Evolutionary conservation across 257 asterid genomes (phyloP).

Genomic region (Solanum clarkiae): DNA sequence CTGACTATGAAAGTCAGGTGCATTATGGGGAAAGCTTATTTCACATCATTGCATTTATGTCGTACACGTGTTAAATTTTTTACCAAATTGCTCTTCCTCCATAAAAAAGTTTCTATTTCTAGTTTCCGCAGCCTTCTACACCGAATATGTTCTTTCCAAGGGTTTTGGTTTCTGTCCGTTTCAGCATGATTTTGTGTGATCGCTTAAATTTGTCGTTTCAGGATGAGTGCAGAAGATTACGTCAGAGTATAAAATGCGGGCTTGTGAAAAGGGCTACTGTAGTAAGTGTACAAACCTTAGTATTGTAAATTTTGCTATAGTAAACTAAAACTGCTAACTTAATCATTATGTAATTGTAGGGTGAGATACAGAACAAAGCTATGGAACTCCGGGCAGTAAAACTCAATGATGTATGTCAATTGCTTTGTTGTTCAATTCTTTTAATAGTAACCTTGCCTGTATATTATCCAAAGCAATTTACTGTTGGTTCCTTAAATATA

Average conservation of each 20-base stretch:
- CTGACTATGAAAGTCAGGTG: not conserved
- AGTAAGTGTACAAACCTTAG: conserved; percentile 34
- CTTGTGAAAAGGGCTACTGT: conserved; percentile 61
- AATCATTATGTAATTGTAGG: conserved; percentile 32
- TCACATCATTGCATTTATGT: not conserved
- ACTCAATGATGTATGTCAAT: conserved; percentile 45
- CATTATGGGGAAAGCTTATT: not conserved
- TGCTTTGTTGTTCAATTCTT: not conserved
- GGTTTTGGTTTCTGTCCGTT: not conserved
- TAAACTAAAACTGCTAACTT: not conserved
- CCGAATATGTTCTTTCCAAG: not conserved
- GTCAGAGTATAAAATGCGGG: conserved; percentile 74
- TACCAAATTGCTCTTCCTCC: not conserved
- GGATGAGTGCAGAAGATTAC: conserved; percentile 85
- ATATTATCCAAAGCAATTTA: not conserved
- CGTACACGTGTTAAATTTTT: not conserved
- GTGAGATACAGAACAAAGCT: conserved; percentile 65
- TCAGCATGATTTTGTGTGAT: not conserved
- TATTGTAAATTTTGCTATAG: not conserved
- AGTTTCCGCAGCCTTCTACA: not conserved
- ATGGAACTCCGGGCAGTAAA: conserved; percentile 49
- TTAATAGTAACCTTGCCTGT: not conserved
- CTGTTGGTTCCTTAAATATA: not conserved
- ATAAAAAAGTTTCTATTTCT: not conserved
- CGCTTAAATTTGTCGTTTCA: conserved; percentile 8